phyloP scores from a whole-genome alignment of 495 filamentous ascomycete species.

The Lophiostoma macrostomum region DNA sequence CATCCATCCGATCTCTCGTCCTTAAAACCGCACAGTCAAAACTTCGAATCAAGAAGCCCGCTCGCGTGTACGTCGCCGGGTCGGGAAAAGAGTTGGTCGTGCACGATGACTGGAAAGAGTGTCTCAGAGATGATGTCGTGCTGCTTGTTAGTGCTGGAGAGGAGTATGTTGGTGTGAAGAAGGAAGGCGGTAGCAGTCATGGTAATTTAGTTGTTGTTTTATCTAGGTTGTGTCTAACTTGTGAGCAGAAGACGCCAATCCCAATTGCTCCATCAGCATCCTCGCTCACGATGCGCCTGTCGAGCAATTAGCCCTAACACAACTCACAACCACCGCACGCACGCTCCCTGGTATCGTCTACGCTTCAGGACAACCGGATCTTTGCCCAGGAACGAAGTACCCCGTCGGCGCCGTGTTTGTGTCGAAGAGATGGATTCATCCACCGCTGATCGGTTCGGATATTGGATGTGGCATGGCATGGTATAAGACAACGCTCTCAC shows the following conservation, averaged over 20 bases:
- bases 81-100: slow-evolving; percentile 37
- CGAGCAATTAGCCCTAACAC: slow-evolving; percentile 36
- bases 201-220: too few species aligned
- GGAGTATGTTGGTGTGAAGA: slow-evolving; percentile 37
- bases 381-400: slow-evolving; percentile 43
- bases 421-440: slow-evolving; percentile 39
- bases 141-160: slow-evolving; percentile 40
- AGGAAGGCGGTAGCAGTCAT: slow-evolving; percentile 1
- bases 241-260: slow-evolving; percentile 2
- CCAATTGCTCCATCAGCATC: slow-evolving; percentile 11
- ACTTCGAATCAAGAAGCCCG: slow-evolving; percentile 38
- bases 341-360: slow-evolving; percentile 39
- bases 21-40: slow-evolving; percentile 40
- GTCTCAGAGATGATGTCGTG: slow-evolving; percentile 32
- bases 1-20: slow-evolving; percentile 16
- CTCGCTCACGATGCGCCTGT: slow-evolving; percentile 34
- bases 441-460: slow-evolving; percentile 44
- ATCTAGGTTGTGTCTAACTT: too few species aligned
- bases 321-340: slow-evolving; percentile 37
- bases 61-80: slow-evolving; percentile 38
- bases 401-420: slow-evolving; percentile 44
- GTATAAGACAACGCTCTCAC: slow-evolving; percentile 39
- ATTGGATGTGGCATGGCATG: slow-evolving; percentile 46
- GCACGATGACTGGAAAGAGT: slow-evolving; percentile 30
- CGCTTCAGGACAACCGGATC: slow-evolving; percentile 41